Percentiles rank a stretch among this genome's conserved stretches.
Conservation (phyloP, 768 basidiomycete species). For the Agaricus blazei region DNA sequence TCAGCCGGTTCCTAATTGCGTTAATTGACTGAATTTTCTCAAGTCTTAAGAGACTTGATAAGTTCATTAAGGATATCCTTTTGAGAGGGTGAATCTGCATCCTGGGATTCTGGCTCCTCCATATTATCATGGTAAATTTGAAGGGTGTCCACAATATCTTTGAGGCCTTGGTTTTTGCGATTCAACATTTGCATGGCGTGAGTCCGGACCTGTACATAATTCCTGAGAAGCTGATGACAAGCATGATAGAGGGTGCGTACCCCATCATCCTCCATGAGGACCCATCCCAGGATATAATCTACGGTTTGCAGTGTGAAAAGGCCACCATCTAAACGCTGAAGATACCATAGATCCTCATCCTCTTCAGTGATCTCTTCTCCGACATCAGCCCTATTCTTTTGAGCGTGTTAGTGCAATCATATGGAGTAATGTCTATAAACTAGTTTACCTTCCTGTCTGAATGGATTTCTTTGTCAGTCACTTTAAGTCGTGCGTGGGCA, state of each 20-base stretch:
- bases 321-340: conserved; percentile 84
- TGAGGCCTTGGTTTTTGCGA: conserved; percentile 65
- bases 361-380: conserved; percentile 55
- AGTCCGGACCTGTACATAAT: conserved; percentile 56
- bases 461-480: conserved; percentile 63
- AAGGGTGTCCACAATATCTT: conserved; percentile 68
- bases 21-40: neutral
- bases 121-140: conserved; percentile 71
- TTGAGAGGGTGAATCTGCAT: conserved; percentile 44
- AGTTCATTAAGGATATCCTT: conserved; percentile 66
- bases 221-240: neutral
- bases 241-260: conserved; percentile 40
- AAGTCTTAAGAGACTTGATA: conserved; percentile 49
- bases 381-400: conserved; percentile 49
- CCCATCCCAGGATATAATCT: conserved; percentile 93
- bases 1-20: neutral
- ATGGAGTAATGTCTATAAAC: neutral
- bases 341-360: conserved; percentile 74
- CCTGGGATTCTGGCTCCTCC: conserved; percentile 37
- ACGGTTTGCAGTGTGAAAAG: conserved; percentile 85
- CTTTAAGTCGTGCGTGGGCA: conserved; percentile 54
- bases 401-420: neutral
- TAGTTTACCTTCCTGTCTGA: conserved; percentile 56
- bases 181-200: conserved; percentile 75
- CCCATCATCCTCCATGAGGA: conserved; percentile 97